These are phyloP conservation scores for Silene noctiflora DNA, from an alignment of 179 eudicot species.

Conservation along the genomic window DNA sequence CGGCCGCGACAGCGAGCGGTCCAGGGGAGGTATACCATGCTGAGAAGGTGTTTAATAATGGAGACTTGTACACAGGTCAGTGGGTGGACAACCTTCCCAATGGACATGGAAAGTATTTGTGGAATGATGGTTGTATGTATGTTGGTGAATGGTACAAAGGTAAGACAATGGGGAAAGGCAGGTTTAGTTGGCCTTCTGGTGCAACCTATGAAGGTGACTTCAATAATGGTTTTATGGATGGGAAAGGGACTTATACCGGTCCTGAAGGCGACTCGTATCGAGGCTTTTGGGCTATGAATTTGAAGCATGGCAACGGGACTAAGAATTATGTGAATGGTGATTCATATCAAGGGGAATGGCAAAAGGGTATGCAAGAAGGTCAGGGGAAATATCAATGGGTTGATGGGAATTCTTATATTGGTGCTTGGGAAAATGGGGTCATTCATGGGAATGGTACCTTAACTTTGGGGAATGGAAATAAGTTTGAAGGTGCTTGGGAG, in stretches of 20 bases:
- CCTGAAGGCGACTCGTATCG: conserved; percentile 56
- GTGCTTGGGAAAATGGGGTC: conserved; percentile 61
- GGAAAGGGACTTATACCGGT: conserved; percentile 64
- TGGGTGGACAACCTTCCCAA: conserved; percentile 60
- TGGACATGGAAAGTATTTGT: conserved; percentile 71
- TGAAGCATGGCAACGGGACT: conserved; percentile 67
- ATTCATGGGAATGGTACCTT: conserved; percentile 67
- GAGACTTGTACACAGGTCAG: conserved; percentile 68
- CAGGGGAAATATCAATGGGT: conserved; percentile 74
- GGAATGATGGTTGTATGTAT: conserved; percentile 95
- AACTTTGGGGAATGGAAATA: conserved; percentile 66
- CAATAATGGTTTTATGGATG: conserved; percentile 77
- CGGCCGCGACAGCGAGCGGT: conserved; percentile 5
- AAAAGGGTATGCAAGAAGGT: conserved; percentile 60
- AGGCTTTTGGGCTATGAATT: conserved; percentile 68
- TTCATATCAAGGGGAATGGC: conserved; percentile 78
- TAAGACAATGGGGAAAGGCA: conserved; percentile 62
- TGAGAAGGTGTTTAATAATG: conserved; percentile 58
- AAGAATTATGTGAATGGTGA: conserved; percentile 63
- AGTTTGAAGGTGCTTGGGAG: conserved; percentile 77
- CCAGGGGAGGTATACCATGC: conserved; percentile 38
- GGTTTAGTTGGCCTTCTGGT: conserved; percentile 87
- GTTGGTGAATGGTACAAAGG: conserved; percentile 81
- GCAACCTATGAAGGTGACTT: conserved; percentile 92
- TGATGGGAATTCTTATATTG: conserved; percentile 61